Evolutionary conservation across 257 asterid genomes (phyloP).

Genomic region (Plectranthus barbatus): DNA sequence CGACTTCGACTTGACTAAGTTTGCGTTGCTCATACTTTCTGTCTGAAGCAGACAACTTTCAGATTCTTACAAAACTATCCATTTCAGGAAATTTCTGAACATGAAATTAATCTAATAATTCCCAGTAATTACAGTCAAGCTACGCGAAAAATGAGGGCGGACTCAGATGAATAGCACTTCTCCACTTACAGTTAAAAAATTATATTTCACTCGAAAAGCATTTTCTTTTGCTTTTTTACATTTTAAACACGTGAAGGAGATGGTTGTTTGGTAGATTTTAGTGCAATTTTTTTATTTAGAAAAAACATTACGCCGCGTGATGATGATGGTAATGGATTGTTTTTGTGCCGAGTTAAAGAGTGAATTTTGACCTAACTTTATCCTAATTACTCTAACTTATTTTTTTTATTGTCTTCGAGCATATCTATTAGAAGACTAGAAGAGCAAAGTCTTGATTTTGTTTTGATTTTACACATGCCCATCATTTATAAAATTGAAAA

Average conservation of each 20-base stretch:
- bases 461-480: background rate
- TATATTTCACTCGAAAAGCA: background rate
- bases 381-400: background rate
- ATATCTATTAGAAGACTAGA: background rate
- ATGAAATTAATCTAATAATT: background rate
- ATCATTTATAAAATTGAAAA: background rate
- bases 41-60: background rate
- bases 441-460: too few species aligned
- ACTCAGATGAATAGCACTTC: too few species aligned
- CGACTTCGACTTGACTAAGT: background rate
- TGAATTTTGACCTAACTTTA: conserved; percentile 8
- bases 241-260: background rate
- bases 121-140: background rate
- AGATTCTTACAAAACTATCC: background rate
- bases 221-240: background rate
- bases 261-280: background rate
- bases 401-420: conserved; percentile 2
- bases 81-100: background rate
- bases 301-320: background rate
- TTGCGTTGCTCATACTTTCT: background rate
- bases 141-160: too few species aligned
- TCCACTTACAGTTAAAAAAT: background rate
- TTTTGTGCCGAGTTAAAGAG: background rate
- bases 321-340: conserved; percentile 5
- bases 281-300: background rate